These are phyloP conservation scores for Sphaerulina populicola DNA, from an alignment of 2,329 filamentous ascomycete species.

Conservation along the genomic window DNA sequence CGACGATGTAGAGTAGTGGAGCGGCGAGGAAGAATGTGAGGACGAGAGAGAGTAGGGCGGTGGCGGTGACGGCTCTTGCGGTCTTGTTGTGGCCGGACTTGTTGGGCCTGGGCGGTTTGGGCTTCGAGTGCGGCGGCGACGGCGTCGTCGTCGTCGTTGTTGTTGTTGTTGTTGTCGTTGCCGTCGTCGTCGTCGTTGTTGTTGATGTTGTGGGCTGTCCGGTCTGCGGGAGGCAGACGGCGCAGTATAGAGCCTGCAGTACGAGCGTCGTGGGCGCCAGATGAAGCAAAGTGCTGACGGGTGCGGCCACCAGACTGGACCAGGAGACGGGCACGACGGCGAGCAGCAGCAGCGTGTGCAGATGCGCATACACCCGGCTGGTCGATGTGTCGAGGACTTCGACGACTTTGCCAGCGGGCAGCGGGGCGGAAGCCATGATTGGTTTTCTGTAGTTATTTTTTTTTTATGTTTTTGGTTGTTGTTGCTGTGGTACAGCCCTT, in stretches of 20 bases:
- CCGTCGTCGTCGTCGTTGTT: background rate
- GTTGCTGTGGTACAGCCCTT: background rate
- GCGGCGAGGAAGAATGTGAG: constrained; percentile 20
- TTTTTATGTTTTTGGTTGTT: background rate
- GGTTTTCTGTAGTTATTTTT: background rate
- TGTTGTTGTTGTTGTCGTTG: background rate
- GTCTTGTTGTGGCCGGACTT: constrained; percentile 39
- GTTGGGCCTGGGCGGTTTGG: constrained; percentile 34
- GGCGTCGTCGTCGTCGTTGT: constrained; percentile 5
- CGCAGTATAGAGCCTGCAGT: constrained; percentile 54
- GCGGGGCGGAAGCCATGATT: background rate
- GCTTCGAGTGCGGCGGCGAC: constrained; percentile 16
- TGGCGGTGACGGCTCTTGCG: too few species aligned
- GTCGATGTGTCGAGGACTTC: constrained; percentile 26
- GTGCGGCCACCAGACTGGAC: constrained; percentile 58
- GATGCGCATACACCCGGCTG: constrained; percentile 47
- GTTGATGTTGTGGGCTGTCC: constrained; percentile 28
- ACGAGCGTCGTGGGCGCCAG: constrained; percentile 55
- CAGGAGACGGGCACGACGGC: constrained; percentile 58
- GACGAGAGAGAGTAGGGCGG: too few species aligned
- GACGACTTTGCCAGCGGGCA: constrained; percentile 22
- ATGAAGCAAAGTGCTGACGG: constrained; percentile 54
- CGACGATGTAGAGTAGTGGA: constrained; percentile 50
- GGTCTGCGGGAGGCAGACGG: constrained; percentile 52
- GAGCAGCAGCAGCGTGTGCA: constrained; percentile 61